Conservation (phyloP, 2,329 filamentous ascomycete species). For the Monosporascus sp. region DNA sequence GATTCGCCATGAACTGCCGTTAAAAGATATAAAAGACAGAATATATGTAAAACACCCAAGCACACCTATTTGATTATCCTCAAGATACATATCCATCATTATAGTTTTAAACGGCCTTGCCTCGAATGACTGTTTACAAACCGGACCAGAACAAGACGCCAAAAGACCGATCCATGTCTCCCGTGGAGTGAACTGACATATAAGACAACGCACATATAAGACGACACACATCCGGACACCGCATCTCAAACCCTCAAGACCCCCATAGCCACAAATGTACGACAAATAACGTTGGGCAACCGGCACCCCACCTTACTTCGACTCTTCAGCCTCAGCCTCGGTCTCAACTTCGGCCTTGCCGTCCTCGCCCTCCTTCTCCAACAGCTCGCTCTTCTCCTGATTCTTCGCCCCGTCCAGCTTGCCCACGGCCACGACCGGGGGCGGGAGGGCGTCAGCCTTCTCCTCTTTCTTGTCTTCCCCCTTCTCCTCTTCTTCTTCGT, state of each 20-base stretch:
- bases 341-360: slow-evolving; percentile 7
- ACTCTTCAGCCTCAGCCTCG: slow-evolving; percentile 1
- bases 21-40: too few species aligned
- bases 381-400: slow-evolving; percentile 24
- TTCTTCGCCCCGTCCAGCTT: slow-evolving; percentile 16
- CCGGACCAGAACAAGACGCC: too few species aligned
- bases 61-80: too few species aligned
- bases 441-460: slow-evolving; percentile 7
- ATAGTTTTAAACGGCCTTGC: too few species aligned
- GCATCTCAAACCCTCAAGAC: background rate
- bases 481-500: slow-evolving; percentile 15
- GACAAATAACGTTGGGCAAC: background rate
- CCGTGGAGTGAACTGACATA: too few species aligned
- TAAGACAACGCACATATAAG: slow-evolving; percentile 1
- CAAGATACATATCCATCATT: too few species aligned
- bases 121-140: too few species aligned
- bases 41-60: too few species aligned
- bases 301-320: background rate
- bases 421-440: slow-evolving; percentile 19
- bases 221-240: slow-evolving; percentile 5
- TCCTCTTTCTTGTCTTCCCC: slow-evolving; percentile 7
- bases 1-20: too few species aligned
- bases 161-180: too few species aligned
- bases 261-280: background rate
- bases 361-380: slow-evolving; percentile 25